These are phyloP conservation scores for Circinella umbellata DNA, from an alignment of 371 early-diverging fungal genomes.

Conservation along the genomic window DNA sequence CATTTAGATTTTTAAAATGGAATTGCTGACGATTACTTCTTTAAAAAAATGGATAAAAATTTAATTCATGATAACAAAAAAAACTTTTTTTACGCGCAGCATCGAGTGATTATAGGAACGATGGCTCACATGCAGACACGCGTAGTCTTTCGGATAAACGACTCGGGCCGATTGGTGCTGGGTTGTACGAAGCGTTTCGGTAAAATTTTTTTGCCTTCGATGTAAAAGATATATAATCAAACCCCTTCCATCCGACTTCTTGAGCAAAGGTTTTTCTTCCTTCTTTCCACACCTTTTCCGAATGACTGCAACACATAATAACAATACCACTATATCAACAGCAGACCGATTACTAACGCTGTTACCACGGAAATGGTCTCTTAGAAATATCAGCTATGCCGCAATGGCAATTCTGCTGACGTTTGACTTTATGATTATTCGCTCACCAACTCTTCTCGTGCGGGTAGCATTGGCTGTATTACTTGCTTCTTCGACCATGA, in stretches of 20 bases:
- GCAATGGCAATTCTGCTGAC: slow-evolving; percentile 28
- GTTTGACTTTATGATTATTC: slow-evolving; percentile 33
- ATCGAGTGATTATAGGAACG: neutral
- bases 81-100: neutral
- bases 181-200: slow-evolving; percentile 9
- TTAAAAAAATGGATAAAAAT: too few species aligned
- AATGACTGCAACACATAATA: slow-evolving; percentile 4
- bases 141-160: slow-evolving; percentile 14
- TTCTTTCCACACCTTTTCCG: neutral
- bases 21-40: too few species aligned
- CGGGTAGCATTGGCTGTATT: slow-evolving; percentile 25
- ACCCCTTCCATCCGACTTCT: slow-evolving; percentile 6
- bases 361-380: slow-evolving; percentile 12
- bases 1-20: too few species aligned
- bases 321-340: neutral
- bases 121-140: slow-evolving; percentile 13
- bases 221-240: slow-evolving; percentile 7
- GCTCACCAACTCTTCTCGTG: slow-evolving; percentile 28
- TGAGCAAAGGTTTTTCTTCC: neutral
- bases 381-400: slow-evolving; percentile 10
- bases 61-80: too few species aligned
- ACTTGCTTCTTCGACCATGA: slow-evolving; percentile 24
- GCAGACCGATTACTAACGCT: neutral
- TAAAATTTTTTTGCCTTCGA: slow-evolving; percentile 5
- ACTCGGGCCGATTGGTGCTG: slow-evolving; percentile 9